Evolutionary conservation across 73 alveolate genomes (phyloP).

Genomic region (Durusdinium trenchii): DNA sequence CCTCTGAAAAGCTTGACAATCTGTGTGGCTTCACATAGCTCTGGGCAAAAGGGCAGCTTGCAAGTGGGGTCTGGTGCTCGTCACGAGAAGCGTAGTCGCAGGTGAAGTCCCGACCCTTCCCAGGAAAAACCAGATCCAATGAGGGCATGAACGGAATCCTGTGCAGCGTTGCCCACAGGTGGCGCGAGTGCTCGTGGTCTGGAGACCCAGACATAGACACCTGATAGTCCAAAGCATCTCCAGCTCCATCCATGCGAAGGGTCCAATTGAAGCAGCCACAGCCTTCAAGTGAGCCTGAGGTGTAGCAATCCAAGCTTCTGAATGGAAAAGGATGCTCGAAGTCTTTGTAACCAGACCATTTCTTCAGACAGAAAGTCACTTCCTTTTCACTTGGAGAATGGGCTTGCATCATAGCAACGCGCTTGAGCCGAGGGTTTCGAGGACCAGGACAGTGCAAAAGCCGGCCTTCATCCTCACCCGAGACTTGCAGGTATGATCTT

Average conservation of each 20-base stretch:
- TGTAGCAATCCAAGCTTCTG: conserved; percentile 45
- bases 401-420: conserved; percentile 86
- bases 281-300: background rate
- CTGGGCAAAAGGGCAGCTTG: conserved; percentile 79
- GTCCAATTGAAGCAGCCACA: conserved; percentile 74
- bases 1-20: background rate
- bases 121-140: conserved; percentile 24
- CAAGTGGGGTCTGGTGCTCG: conserved; percentile 70
- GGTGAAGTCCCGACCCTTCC: conserved; percentile 36
- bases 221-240: conserved; percentile 9
- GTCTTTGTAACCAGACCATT: conserved; percentile 70
- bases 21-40: background rate
- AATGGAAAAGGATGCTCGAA: conserved; percentile 76
- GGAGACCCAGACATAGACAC: conserved; percentile 25
- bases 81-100: conserved; percentile 60
- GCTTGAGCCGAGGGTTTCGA: conserved; percentile 40
- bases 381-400: background rate
- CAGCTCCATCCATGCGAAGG: background rate
- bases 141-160: conserved; percentile 42
- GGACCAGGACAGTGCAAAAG: conserved; percentile 87
- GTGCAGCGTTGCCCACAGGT: conserved; percentile 64
- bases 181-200: conserved; percentile 39
- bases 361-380: conserved; percentile 75
- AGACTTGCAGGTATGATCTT: conserved; percentile 63
- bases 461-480: conserved; percentile 79